Conservation (phyloP, 2,329 filamentous ascomycete genomes). For the Mycocentrospora acerina region DNA sequence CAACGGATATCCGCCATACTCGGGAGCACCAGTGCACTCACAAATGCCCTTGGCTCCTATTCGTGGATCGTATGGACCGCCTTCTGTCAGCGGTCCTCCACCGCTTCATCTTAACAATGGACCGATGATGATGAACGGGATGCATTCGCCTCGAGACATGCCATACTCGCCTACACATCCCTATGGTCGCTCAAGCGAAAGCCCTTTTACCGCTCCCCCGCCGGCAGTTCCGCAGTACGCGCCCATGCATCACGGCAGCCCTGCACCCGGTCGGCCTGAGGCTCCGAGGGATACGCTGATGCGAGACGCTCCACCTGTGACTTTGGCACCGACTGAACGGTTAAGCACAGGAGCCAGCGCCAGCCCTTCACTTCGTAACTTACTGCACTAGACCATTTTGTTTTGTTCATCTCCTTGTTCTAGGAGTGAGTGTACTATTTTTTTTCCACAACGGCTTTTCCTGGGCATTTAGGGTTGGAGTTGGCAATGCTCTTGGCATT, state of each 20-base stretch:
- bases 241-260: slow-evolving; percentile 33
- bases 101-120: slow-evolving; percentile 37
- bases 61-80: slow-evolving; percentile 31
- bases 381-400: slow-evolving; percentile 44
- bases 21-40: slow-evolving; percentile 30
- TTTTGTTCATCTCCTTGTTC: slow-evolving; percentile 8
- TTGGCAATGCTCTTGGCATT: slow-evolving; percentile 21
- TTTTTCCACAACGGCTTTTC: slow-evolving; percentile 8
- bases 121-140: slow-evolving; percentile 38
- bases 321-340: slow-evolving; percentile 31
- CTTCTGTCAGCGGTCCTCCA: slow-evolving; percentile 29
- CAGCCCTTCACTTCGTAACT: slow-evolving; percentile 51
- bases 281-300: slow-evolving; percentile 38
- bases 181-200: slow-evolving; percentile 38
- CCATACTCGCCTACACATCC: slow-evolving; percentile 41
- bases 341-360: slow-evolving; percentile 46
- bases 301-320: slow-evolving; percentile 31
- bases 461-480: slow-evolving; percentile 22
- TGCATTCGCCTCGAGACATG: slow-evolving; percentile 40
- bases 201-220: slow-evolving; percentile 36
- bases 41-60: slow-evolving; percentile 30
- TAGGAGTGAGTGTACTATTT: slow-evolving; percentile 8
- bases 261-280: slow-evolving; percentile 35
- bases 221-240: slow-evolving; percentile 26
- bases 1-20: slow-evolving; percentile 39